Evolutionary conservation across 768 basidiomycete genomes (phyloP).

Genomic region (Suillus hirtellus): DNA sequence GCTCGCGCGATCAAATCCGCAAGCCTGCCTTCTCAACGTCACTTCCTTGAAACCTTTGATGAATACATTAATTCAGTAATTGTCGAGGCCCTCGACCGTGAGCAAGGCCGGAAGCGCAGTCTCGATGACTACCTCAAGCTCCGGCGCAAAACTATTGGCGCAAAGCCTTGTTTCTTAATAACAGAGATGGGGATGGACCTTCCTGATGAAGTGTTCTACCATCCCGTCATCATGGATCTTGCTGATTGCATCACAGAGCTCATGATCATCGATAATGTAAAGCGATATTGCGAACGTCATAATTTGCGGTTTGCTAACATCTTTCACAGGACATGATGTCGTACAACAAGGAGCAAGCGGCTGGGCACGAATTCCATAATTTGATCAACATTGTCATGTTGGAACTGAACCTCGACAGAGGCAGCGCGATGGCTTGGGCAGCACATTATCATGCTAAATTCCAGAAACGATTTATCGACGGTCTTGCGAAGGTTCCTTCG

Average conservation of each 20-base stretch:
- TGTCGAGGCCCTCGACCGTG: conserved; percentile 10
- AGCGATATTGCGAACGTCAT: not conserved
- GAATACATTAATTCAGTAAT: conserved; percentile 3
- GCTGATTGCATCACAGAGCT: conserved; percentile 18
- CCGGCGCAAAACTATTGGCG: conserved; percentile 34
- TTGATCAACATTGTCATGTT: conserved; percentile 35
- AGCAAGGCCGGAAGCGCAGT: conserved; percentile 17
- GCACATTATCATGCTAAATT: conserved; percentile 17
- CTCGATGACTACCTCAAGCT: conserved; percentile 34
- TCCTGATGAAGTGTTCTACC: conserved; percentile 32
- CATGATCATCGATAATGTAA: conserved; percentile 25
- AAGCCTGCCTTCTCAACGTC: not conserved
- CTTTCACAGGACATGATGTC: conserved; percentile 36
- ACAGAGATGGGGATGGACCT: conserved; percentile 33
- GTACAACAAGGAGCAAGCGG: conserved; percentile 36
- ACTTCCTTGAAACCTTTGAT: not conserved
- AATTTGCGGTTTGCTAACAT: not conserved
- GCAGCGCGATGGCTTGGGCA: conserved; percentile 32
- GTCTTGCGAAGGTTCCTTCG: conserved; percentile 25
- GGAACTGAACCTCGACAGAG: conserved; percentile 22
- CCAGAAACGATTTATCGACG: conserved; percentile 22
- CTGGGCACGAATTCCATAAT: conserved; percentile 34
- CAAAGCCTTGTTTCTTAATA: conserved; percentile 30
- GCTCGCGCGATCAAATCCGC: not conserved
- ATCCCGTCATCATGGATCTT: conserved; percentile 21